Percentiles rank a stretch among this genome's conserved stretches.
phyloP scores from a whole-genome alignment of 2,329 filamentous ascomycete species.

The Ophiocordyceps camponoti-leonardi region DNA sequence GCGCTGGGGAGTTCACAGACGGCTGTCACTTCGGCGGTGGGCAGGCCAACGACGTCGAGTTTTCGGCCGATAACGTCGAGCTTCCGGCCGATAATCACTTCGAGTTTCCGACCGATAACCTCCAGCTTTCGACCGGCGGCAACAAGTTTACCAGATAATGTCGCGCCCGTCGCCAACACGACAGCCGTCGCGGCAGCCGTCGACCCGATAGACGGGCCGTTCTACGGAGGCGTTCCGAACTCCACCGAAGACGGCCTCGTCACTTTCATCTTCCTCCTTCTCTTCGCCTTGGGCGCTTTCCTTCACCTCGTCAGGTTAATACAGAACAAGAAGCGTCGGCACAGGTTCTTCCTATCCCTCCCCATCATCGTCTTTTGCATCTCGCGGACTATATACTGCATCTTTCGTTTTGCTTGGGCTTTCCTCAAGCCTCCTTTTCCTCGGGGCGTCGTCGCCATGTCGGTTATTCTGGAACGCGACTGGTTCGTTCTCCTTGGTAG shows the following conservation, averaged over 20 bases:
- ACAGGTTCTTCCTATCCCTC: slow-evolving; percentile 20
- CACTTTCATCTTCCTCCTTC: slow-evolving; percentile 8
- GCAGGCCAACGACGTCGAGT: too few species aligned
- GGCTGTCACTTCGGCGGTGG: too few species aligned
- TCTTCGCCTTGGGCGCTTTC: slow-evolving; percentile 9
- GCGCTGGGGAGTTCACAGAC: background rate
- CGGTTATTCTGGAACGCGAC: slow-evolving; percentile 18
- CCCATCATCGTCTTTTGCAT: slow-evolving; percentile 20
- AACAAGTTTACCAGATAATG: too few species aligned
- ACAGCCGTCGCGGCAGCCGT: background rate
- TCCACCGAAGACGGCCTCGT: slow-evolving; percentile 7
- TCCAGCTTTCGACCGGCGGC: too few species aligned
- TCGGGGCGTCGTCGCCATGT: slow-evolving; percentile 13
- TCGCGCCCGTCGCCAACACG: too few species aligned
- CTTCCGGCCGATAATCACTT: background rate
- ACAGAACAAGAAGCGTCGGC: slow-evolving; percentile 14
- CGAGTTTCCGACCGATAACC: too few species aligned
- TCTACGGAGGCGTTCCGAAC: slow-evolving; percentile 3
- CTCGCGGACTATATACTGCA: slow-evolving; percentile 15
- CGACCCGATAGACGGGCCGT: background rate
- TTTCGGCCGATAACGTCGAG: background rate
- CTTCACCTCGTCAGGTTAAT: slow-evolving; percentile 9
- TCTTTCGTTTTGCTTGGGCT: slow-evolving; percentile 19
- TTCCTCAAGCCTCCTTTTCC: slow-evolving; percentile 4
- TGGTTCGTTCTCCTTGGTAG: slow-evolving; percentile 7